Evolutionary conservation across 805 yeast species (phyloP).

Genomic region (Candida sphagnicola): DNA sequence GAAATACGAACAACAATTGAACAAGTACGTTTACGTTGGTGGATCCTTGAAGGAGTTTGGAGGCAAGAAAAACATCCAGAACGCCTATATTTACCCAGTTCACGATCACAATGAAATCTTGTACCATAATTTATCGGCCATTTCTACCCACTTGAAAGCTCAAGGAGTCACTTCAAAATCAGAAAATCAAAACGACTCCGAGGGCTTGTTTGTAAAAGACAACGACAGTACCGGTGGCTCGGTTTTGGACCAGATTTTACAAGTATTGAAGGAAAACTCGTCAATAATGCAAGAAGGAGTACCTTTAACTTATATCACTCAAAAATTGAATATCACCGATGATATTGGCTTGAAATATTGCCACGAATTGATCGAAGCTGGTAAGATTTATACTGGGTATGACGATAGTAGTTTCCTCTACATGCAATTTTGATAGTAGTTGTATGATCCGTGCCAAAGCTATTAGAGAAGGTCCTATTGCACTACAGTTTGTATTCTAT

Average conservation of each 20-base stretch:
- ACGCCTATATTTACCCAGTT: constrained; percentile 55
- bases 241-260: constrained; percentile 42
- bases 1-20: constrained; percentile 36
- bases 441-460: no score
- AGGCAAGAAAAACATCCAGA: constrained; percentile 60
- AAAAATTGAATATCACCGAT: constrained; percentile 46
- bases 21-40: constrained; percentile 57
- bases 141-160: constrained; percentile 51
- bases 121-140: constrained; percentile 64
- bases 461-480: no score
- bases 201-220: constrained; percentile 28
- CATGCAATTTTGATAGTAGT: constrained; percentile 1
- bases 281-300: constrained; percentile 71
- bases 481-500: background rate
- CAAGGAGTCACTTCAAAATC: constrained; percentile 40
- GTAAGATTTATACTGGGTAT: constrained; percentile 63
- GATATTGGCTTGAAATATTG: constrained; percentile 50
- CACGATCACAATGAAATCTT: constrained; percentile 64
- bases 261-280: constrained; percentile 47
- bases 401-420: constrained; percentile 42
- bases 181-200: constrained; percentile 13
- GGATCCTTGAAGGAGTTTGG: constrained; percentile 52
- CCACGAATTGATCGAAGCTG: constrained; percentile 57
- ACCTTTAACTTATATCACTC: constrained; percentile 60
- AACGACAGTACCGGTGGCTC: constrained; percentile 19